Conservation (phyloP, 371 early-diverging fungal genomes). For the Apophysomyces ossiformis region DNA sequence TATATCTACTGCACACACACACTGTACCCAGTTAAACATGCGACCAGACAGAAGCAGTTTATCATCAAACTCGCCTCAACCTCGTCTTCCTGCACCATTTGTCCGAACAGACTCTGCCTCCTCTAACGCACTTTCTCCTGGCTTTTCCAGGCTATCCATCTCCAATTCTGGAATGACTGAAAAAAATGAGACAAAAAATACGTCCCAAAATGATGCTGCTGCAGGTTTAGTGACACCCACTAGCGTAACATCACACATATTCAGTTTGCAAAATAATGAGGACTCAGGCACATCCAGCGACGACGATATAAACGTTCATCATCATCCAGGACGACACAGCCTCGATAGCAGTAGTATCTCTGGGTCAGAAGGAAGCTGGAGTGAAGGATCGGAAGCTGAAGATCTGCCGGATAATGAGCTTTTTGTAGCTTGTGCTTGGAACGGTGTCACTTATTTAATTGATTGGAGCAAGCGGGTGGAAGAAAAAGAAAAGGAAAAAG, state of each 20-base stretch:
- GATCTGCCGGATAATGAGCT: conserved; percentile 55
- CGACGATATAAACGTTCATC: neutral
- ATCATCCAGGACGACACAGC: conserved; percentile 12
- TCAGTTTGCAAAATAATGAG: conserved; percentile 3
- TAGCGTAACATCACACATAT: neutral
- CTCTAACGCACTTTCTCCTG: conserved; percentile 6
- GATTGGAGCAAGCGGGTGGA: conserved; percentile 49
- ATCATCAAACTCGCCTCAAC: conserved; percentile 21
- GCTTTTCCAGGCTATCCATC: conserved; percentile 11
- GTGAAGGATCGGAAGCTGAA: conserved; percentile 24
- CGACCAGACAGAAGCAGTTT: neutral
- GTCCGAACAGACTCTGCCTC: conserved; percentile 21
- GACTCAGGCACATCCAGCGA: neutral
- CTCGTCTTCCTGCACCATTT: conserved; percentile 25
- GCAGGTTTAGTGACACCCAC: neutral
- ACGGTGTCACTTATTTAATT: conserved; percentile 78
- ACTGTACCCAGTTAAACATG: conserved; percentile 14
- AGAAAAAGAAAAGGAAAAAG: neutral
- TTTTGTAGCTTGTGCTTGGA: conserved; percentile 85
- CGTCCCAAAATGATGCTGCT: neutral
- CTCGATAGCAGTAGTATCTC: conserved; percentile 9
- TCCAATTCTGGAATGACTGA: neutral
- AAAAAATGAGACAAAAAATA: neutral
- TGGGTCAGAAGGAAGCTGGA: conserved; percentile 23
- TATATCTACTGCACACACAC: conserved; percentile 21